These are phyloP conservation scores for Solanum sparsipilum DNA, from an alignment of 257 asterid species.

Conservation along the genomic window DNA sequence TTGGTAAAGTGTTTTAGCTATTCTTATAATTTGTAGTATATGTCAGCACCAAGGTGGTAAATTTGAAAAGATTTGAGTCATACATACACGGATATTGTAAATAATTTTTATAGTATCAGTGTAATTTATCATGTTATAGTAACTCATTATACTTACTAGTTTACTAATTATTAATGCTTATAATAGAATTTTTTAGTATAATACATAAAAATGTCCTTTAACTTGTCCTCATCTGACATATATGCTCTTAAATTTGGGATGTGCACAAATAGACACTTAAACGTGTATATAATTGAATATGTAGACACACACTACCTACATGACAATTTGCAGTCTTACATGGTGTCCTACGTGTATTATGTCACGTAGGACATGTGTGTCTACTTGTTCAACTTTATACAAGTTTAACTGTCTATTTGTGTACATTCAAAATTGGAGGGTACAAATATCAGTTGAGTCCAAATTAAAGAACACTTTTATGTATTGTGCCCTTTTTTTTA, in stretches of 20 bases:
- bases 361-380: not conserved
- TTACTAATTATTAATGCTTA: not conserved
- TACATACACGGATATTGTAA: not conserved
- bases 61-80: not conserved
- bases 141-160: not conserved
- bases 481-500: no score
- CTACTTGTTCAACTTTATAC: not conserved
- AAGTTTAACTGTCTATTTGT: no score
- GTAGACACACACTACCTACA: not conserved
- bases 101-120: not conserved
- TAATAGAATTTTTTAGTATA: not conserved
- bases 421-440: no score
- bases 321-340: not conserved
- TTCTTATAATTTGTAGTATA: not conserved
- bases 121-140: not conserved
- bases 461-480: no score
- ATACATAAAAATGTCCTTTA: not conserved
- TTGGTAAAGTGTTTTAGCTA: constrained; percentile 14
- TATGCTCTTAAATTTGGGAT: not conserved
- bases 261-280: no score
- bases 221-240: fast-evolving
- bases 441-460: fast-evolving
- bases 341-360: not conserved
- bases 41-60: not conserved
- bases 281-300: no score